Evolutionary conservation across 2,329 filamentous ascomycete genomes (phyloP).

Genomic region (Thelonectria blattea): DNA sequence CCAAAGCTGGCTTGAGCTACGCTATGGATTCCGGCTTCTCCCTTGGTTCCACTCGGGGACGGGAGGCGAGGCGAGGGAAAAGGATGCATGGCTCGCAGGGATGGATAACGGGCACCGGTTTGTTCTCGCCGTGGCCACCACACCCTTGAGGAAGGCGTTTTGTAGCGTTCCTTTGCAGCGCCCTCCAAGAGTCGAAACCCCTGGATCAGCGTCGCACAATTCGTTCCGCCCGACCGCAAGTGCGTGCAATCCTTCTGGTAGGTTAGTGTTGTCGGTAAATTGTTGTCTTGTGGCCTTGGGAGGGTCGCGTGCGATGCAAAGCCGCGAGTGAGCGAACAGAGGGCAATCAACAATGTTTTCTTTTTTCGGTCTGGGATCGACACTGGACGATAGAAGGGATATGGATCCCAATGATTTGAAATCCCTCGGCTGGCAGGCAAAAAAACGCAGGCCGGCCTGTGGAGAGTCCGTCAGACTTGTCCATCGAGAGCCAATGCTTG

Average conservation of each 20-base stretch:
- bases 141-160: conserved; percentile 26
- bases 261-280: too few relatives aligned
- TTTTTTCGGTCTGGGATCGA: conserved; percentile 9
- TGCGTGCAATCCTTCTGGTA: conserved; percentile 12
- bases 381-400: conserved; percentile 5
- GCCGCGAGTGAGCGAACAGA: background rate
- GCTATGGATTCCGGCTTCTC: conserved; percentile 41
- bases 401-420: conserved; percentile 7
- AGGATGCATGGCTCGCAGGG: conserved; percentile 26
- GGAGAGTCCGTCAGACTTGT: background rate
- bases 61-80: conserved; percentile 24
- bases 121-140: conserved; percentile 41
- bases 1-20: conserved; percentile 16
- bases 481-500: background rate
- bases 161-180: conserved; percentile 15
- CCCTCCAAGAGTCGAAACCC: conserved; percentile 17
- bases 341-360: background rate
- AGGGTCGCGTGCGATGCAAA: conserved; percentile 28
- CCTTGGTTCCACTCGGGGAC: conserved; percentile 32
- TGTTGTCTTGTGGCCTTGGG: conserved; percentile 23
- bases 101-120: conserved; percentile 37
- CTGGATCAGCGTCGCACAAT: conserved; percentile 23
- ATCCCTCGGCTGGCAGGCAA: conserved; percentile 2
- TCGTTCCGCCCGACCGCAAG: conserved; percentile 30
- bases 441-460: conserved; percentile 9